Evolutionary conservation across 2,329 filamentous ascomycete genomes (phyloP), one percentile per base, ranked within the genome.

Genomic region (Cladophialophora carrionii): DNA sequence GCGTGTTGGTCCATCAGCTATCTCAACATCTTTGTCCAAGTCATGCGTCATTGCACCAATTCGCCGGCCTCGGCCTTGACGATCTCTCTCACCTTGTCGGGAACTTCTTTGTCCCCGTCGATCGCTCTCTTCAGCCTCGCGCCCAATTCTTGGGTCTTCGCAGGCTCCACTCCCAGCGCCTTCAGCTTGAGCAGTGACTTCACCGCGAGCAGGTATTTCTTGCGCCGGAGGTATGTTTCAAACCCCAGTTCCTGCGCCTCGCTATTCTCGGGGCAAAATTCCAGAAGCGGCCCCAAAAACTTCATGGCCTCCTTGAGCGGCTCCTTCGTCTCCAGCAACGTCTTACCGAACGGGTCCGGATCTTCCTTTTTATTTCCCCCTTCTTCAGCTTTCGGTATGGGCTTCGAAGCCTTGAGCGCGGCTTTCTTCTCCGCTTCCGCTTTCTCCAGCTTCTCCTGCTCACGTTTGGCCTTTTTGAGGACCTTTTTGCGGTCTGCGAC

Each of bases 301-400:
- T 94, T 96, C 82, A 92, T 90, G 2, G 92, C 92, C 73, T 95
- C 92, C 55, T 87, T 88, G 52, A 99, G 79, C 8, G 95, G 94
- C 62, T 95, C 89, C 64, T 88, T 85, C 3, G 94, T 96, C 66
- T 90, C 86, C 20, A 91, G 86, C 64, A 98, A 83, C 77, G 90
- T 91, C 71, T 88, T 80, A 48, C 96, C 95, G 34, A 90, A 82
- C 29, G 95, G 94, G 77, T 99, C 95, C 22, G 90, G 86, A 72
- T 99, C 95, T 78, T 91, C 90, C 82, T 96, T 96, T 82, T 93
- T 95, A 9, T 83, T 79, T 68, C 87, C 85, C 14, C 81, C 83
- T 61, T 80, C 78, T 20, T 74, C 70, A 63, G 82, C 80, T 66
- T 88, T 90, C 29, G 84, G 85, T 48, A 84, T 85, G 34, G 84